Conservation (phyloP, 2,329 filamentous ascomycete genomes). For the Exserohilum rostratum region DNA sequence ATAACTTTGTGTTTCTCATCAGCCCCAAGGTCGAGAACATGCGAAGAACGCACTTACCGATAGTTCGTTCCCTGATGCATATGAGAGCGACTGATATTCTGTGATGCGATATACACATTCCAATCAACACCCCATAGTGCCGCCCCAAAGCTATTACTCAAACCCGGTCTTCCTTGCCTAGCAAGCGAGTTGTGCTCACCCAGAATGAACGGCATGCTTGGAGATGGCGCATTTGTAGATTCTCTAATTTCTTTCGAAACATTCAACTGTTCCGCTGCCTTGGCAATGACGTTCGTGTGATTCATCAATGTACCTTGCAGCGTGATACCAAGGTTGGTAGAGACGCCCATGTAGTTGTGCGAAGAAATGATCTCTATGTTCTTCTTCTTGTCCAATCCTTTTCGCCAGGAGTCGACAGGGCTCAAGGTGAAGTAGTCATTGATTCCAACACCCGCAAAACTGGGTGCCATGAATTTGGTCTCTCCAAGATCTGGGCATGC, state of each 20-base stretch:
- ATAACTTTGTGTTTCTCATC: background rate
- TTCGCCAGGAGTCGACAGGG: background rate
- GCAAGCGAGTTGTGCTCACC: conserved; percentile 68
- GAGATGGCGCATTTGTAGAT: conserved; percentile 49
- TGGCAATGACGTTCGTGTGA: conserved; percentile 58
- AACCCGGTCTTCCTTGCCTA: conserved; percentile 64
- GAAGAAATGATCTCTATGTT: conserved; percentile 60
- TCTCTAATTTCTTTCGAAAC: conserved; percentile 56
- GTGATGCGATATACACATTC: conserved; percentile 62
- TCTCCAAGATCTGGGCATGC: background rate
- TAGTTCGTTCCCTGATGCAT: conserved; percentile 71
- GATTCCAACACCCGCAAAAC: conserved; percentile 6
- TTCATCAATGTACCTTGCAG: conserved; percentile 69
- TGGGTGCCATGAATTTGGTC: conserved; percentile 8
- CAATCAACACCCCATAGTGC: conserved; percentile 71
- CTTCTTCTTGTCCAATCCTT: conserved; percentile 33
- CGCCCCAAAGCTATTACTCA: conserved; percentile 70
- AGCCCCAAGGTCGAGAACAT: background rate
- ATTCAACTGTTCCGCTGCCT: conserved; percentile 27
- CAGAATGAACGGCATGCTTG: conserved; percentile 59
- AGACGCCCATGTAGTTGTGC: conserved; percentile 69
- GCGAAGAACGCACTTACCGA: conserved; percentile 53
- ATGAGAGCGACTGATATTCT: conserved; percentile 63
- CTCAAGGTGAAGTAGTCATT: background rate
- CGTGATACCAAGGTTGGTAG: conserved; percentile 63